A percentile compares a stretch with the other conserved stretches of the same genome.
Conservation (phyloP, 1,139 yeast species). For the Lodderomyces pseudojiufengensis region DNA sequence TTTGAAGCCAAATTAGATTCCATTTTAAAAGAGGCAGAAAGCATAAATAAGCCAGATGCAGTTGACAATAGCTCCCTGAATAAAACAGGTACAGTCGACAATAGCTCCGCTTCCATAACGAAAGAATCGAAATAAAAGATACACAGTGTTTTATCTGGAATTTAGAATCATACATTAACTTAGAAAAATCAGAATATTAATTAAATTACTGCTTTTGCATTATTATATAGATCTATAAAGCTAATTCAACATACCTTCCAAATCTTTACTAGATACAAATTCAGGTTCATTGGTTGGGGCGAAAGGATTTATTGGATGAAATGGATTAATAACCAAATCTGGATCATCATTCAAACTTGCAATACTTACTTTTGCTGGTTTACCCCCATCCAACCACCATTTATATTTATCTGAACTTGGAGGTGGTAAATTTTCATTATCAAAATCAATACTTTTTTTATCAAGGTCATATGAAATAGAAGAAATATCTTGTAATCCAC, state of each 20-base stretch:
- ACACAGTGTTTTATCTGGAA: too few species aligned
- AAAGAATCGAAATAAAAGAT: background rate
- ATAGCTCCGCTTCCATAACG: too few species aligned
- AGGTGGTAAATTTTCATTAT: slow-evolving; percentile 58
- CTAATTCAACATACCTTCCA: slow-evolving; percentile 9
- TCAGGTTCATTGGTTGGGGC: slow-evolving; percentile 33
- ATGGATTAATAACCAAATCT: slow-evolving; percentile 58
- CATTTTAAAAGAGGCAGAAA: slow-evolving; percentile 41
- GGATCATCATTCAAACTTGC: slow-evolving; percentile 33
- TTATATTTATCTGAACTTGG: slow-evolving; percentile 79
- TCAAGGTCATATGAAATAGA: slow-evolving; percentile 26
- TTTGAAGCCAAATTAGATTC: slow-evolving; percentile 44
- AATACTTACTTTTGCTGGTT: slow-evolving; percentile 63
- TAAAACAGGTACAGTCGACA: too few species aligned
- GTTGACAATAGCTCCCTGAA: too few species aligned
- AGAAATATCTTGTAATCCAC: slow-evolving; percentile 38
- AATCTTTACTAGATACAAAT: slow-evolving; percentile 20
- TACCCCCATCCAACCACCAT: slow-evolving; percentile 91
- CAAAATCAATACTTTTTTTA: slow-evolving; percentile 15
- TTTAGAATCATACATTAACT: too few species aligned
- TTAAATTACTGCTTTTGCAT: background rate
- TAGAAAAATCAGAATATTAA: slow-evolving; percentile 1
- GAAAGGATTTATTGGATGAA: slow-evolving; percentile 70
- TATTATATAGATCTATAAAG: background rate
- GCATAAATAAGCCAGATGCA: slow-evolving; percentile 10